Base-by-base conservation (phyloP, 139 green algal species). In the Nannochloris sp. region DNA sequence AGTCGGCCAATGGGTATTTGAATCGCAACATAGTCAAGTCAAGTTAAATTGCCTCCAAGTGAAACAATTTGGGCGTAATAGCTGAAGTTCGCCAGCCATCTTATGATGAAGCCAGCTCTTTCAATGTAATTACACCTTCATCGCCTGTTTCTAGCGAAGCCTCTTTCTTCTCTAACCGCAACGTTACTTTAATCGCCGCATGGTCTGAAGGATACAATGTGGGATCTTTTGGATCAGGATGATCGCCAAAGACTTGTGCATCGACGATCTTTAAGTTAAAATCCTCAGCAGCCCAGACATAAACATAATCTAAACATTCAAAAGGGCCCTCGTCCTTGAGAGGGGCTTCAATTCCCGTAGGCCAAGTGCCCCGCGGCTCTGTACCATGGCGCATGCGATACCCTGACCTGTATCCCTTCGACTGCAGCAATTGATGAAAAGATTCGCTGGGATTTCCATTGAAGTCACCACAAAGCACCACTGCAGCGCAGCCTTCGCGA, bases 281-380 rank as follows among this genome's bases (percentile, higher is more conserved):
- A 27, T 46, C 61, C n/a, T 67, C 30, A 2, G 54, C 57, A 2
- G 51, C 32, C 64, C 68, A 76, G 3, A 74, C 54, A 32, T 83
- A 83, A 3, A 83, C 54, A 36, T 76, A 83, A 54, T 83, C 76
- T 10, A 75, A 46, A 53, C 76, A 83, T 55, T 83, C 61, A 3
- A 65, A 65, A 6, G 58, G 45, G 0, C 70, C 76, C 1, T 68
- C 39, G 37, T 83, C 76, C 76, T 78, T 82, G 10, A 83, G 73
- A 3, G 76, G 76, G 2, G 72, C 72, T 34, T 58, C 31, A 31
- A 83, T 74, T 33, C 76, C 76, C 0, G 72, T 72, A 5, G 76
- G 76, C 76, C 76, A 83, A 2, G 76, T 83, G 36, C n/a, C 30
- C 24, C 10, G 45, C 15, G 76, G 76, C 65, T 82, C 76, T 1